phyloP scores from a whole-genome alignment of 441 rosid genomes.

The Gossypium gossypioides region DNA sequence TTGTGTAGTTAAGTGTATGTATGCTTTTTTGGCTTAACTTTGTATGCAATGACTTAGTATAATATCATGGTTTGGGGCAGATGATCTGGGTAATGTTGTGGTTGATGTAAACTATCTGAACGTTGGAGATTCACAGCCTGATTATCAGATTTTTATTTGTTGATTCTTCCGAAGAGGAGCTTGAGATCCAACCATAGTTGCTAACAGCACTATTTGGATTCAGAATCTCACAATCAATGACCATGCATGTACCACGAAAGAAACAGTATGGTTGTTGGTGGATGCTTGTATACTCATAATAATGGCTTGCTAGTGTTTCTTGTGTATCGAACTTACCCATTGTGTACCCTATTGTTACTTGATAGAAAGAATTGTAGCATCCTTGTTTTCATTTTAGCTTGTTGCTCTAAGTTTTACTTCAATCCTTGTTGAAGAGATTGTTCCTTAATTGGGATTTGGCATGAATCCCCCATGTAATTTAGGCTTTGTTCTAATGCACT shows the following conservation, averaged over 20 bases:
- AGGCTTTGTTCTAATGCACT: too few relatives aligned
- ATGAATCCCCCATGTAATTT: too few relatives aligned
- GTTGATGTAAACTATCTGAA: constrained; percentile 83
- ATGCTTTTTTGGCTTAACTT: not conserved
- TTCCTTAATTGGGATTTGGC: too few relatives aligned
- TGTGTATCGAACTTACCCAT: not conserved
- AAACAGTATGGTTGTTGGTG: not conserved
- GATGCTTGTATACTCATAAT: not conserved
- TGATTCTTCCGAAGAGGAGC: constrained; percentile 24
- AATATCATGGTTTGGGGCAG: constrained; percentile 28
- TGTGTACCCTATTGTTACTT: too few relatives aligned
- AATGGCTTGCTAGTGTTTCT: not conserved
- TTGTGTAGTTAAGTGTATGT: not conserved
- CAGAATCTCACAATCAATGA: not conserved
- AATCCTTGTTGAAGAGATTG: too few relatives aligned
- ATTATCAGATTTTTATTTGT: constrained; percentile 66
- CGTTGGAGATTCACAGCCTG: constrained; percentile 38
- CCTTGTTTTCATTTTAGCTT: too few relatives aligned
- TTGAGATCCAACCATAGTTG: not conserved
- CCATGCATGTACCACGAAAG: not conserved
- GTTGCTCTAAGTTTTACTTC: too few relatives aligned
- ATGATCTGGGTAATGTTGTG: constrained; percentile 55
- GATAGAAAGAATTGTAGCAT: too few relatives aligned
- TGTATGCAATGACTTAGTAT: not conserved
- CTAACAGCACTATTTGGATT: not conserved